phyloP scores from a whole-genome alignment of 352 stramenopile species.

The Blastocystis sp. region DNA sequence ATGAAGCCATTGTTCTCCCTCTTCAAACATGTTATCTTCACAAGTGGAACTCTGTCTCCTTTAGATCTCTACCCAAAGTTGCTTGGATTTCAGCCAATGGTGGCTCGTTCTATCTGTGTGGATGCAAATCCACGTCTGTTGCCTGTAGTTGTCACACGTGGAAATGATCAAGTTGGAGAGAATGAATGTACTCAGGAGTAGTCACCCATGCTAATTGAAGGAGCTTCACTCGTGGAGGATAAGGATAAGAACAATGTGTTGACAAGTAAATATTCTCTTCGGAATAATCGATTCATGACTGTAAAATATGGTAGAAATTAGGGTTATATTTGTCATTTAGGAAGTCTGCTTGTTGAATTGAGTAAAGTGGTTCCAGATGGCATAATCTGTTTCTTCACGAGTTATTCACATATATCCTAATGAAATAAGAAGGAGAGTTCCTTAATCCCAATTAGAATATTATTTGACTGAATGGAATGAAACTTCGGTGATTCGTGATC shows the following conservation, averaged over 20 bases:
- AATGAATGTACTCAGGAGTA: too few species aligned
- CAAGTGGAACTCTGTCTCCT: conserved; percentile 86
- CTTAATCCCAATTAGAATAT: conserved; percentile 29
- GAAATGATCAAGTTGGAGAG: conserved; percentile 88
- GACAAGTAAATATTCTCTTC: conserved; percentile 9
- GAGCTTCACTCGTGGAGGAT: neutral
- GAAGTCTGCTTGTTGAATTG: conserved; percentile 85
- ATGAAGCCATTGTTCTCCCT: conserved; percentile 95
- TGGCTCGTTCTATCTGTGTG: conserved; percentile 95
- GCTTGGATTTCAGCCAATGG: conserved; percentile 89
- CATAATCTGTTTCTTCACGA: conserved; percentile 97
- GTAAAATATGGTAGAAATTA: neutral
- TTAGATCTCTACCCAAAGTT: conserved; percentile 97
- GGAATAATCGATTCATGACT: neutral
- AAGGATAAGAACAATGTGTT: neutral
- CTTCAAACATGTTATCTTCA: conserved; percentile 80
- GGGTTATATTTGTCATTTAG: conserved; percentile 81
- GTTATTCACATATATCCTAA: conserved; percentile 89
- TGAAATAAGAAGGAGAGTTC: neutral
- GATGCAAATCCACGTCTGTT: conserved; percentile 83
- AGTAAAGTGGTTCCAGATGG: conserved; percentile 86
- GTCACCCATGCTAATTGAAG: neutral
- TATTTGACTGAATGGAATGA: conserved; percentile 64
- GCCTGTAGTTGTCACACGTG: conserved; percentile 90
- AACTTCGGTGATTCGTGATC: conserved; percentile 80